Evolutionary conservation across 202 grass and related monocot species (phyloP).

Genomic region (Brachypodium distachyon): DNA sequence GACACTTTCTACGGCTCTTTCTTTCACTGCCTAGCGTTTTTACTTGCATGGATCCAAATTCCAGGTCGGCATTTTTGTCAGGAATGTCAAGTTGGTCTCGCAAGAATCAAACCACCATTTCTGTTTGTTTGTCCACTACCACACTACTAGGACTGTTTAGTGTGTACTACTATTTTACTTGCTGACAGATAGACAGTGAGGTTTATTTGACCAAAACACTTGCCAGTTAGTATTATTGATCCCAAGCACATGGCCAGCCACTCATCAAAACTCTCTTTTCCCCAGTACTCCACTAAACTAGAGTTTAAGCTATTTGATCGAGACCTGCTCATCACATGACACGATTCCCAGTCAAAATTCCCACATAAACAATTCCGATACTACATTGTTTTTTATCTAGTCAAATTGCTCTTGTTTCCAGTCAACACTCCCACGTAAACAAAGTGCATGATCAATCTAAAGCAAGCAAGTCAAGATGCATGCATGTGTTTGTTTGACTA

Average conservation of each 20-base stretch:
- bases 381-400: not conserved
- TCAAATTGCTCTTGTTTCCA: not conserved
- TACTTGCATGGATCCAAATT: not conserved
- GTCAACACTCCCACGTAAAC: not conserved
- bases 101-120: not conserved
- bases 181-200: too few relatives aligned
- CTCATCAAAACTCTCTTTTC: not conserved
- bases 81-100: conserved; percentile 2
- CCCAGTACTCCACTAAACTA: not conserved
- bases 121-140: not conserved
- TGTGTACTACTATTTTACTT: too few relatives aligned
- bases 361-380: not conserved
- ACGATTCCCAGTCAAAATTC: not conserved
- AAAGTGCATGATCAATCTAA: not conserved
- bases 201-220: not conserved
- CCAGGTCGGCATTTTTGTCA: conserved; percentile 3
- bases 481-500: too few relatives aligned
- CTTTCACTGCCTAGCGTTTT: not conserved
- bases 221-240: not conserved
- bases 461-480: conserved; percentile 1
- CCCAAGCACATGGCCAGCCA: conserved; percentile 3
- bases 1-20: not conserved
- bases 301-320: not conserved
- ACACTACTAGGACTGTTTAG: too few relatives aligned
- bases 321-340: not conserved